Conservation (phyloP, 768 basidiomycete species). For the Macrolepiota albuminosa region DNA sequence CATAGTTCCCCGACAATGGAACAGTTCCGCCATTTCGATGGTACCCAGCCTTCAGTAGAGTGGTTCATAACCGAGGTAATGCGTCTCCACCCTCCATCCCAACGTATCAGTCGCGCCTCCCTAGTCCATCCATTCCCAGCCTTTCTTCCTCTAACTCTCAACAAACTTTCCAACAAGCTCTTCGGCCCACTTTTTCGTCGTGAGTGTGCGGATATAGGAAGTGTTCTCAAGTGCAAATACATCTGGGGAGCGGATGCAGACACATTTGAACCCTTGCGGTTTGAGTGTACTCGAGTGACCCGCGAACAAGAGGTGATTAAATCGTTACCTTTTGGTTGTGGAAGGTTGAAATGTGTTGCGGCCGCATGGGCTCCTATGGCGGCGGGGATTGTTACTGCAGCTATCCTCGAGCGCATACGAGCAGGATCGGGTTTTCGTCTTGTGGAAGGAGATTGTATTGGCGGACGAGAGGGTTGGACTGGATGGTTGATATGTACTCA, state of each 20-base stretch:
- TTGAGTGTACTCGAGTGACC: conserved; percentile 15
- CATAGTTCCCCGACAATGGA: conserved; percentile 23
- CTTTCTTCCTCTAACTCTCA: neutral
- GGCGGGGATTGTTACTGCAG: conserved; percentile 42
- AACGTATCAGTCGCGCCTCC: conserved; percentile 33
- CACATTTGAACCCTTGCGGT: conserved; percentile 42
- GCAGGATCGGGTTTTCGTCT: conserved; percentile 23
- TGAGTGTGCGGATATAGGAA: conserved; percentile 33
- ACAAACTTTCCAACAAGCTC: neutral
- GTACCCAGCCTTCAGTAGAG: conserved; percentile 25
- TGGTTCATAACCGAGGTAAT: conserved; percentile 39
- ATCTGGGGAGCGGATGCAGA: conserved; percentile 33
- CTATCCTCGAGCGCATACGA: conserved; percentile 30
- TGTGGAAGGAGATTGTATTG: conserved; percentile 24
- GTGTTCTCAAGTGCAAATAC: conserved; percentile 22
- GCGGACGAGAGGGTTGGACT: conserved; percentile 39
- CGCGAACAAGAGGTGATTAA: conserved; percentile 17
- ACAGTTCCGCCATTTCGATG: conserved; percentile 21
- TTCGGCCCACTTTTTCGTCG: conserved; percentile 8
- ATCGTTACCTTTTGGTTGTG: conserved; percentile 45
- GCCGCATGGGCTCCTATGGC: conserved; percentile 47
- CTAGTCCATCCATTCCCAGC: neutral
- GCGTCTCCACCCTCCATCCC: conserved; percentile 48
- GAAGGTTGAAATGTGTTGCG: conserved; percentile 42
- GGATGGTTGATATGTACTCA: conserved; percentile 32